Evolutionary conservation across 1,284 basidiomycete species (phyloP), one percentile per base, ranked within the genome.

Genomic region (Leccinum proliferum): DNA sequence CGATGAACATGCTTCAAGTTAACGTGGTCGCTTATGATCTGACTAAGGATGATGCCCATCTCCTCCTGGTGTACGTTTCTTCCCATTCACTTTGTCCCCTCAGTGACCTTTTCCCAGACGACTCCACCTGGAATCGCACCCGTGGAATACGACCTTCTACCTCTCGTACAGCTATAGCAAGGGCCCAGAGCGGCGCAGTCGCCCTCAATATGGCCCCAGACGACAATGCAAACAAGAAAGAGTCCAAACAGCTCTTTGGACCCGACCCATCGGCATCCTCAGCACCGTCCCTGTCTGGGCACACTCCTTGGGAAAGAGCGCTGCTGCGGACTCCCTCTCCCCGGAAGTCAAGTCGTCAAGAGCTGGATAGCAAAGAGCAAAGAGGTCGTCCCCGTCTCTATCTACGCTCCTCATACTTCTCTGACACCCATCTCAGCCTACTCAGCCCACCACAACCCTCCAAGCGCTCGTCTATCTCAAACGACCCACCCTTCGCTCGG

Each of bases 381-480:
- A 77, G 87, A 92, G 82, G 92, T 93, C 60, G 46, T n/a, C 43
- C 25, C 32, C 53, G 10, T 37, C 18, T 15, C 56, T 9, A 15
- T 12, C 29, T 52, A 1, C 7, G 10, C 5, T 29, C 9, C 0
- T n/a, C 7, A 0, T 21, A 2, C 35, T 32, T 25, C 39, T 59
- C 64, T 69, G 29, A 67, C 57, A 25, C 37, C 58, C 37, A 0
- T 57, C 18, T 25, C 65, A 93, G 90, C 76, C 84, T 14, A 82
- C 87, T 9, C 89, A 93, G 68, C 86, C 92, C 0, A 95, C 93
- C 0, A 96, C 93, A 0, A 95, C 93, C 2, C 80, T 96, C 1
- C 93, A 96, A 77, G 93, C 93, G 1, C 82, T 94, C 37, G 93
- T 96, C 65, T 95, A 95, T 70, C 85, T 96, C 69, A 95, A 95